Conservation (phyloP, 1,139 yeast genomes). For the Pichia sp. region DNA sequence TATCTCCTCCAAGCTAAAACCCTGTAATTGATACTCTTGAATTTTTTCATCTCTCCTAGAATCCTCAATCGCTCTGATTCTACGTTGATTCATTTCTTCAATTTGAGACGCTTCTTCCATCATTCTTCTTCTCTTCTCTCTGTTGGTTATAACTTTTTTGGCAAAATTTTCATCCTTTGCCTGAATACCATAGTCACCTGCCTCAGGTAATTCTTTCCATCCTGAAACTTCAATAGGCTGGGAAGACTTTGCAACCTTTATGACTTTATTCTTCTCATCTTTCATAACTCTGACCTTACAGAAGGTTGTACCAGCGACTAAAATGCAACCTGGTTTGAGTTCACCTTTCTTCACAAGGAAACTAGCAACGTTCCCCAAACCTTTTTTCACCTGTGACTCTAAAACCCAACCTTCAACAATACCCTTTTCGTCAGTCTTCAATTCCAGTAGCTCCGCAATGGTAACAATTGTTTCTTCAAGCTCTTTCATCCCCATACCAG, state of each 20-base stretch:
- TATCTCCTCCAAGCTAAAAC: constrained; percentile 45
- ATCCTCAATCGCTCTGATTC: constrained; percentile 44
- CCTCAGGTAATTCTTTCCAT: constrained; percentile 90
- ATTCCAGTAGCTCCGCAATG: constrained; percentile 75
- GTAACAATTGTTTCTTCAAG: constrained; percentile 87
- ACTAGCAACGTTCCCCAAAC: constrained; percentile 84
- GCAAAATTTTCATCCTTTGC: constrained; percentile 72
- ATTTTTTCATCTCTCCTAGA: constrained; percentile 48
- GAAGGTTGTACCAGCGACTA: constrained; percentile 83
- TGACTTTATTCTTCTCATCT: constrained; percentile 63
- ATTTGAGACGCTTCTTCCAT: constrained; percentile 63
- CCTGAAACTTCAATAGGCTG: constrained; percentile 91
- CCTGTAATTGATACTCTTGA: constrained; percentile 53
- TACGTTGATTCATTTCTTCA: constrained; percentile 60
- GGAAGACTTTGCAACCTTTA: constrained; percentile 76
- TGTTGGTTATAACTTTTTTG: constrained; percentile 65
- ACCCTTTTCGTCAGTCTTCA: constrained; percentile 53
- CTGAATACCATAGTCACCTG: constrained; percentile 81
- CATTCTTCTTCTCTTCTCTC: constrained; percentile 53
- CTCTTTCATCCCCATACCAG: constrained; percentile 75
- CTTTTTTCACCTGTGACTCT: constrained; percentile 79
- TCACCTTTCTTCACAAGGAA: constrained; percentile 78
- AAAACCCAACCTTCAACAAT: constrained; percentile 84
- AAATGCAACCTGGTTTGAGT: constrained; percentile 59
- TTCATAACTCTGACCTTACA: constrained; percentile 82